Evolutionary conservation across 2,329 filamentous ascomycete genomes (phyloP).

Genomic region (Fusarium xyrophilum): DNA sequence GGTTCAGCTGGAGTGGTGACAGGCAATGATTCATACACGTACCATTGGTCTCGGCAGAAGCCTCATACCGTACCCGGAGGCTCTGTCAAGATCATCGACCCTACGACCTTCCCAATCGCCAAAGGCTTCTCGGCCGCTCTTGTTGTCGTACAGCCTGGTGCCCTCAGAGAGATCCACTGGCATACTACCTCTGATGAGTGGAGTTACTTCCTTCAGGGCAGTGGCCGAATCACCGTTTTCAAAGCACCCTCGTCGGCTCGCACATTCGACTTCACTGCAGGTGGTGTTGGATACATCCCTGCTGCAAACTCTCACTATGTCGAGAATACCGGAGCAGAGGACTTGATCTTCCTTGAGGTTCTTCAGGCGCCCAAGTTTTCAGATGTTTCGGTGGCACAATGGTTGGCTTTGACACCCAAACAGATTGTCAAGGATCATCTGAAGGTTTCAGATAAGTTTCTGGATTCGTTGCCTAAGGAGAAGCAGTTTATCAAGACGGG

Average conservation of each 20-base stretch:
- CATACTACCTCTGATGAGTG: slow-evolving; percentile 14
- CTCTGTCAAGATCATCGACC: slow-evolving; percentile 8
- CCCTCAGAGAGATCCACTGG: slow-evolving; percentile 13
- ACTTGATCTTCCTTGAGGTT: slow-evolving; percentile 16
- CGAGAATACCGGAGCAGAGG: slow-evolving; percentile 6
- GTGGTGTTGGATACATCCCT: slow-evolving; percentile 7
- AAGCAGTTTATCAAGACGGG: slow-evolving; percentile 9
- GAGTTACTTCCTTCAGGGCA: slow-evolving; percentile 17
- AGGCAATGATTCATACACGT: slow-evolving; percentile 9
- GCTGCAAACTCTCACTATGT: slow-evolving; percentile 15
- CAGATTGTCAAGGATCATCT: slow-evolving; percentile 18
- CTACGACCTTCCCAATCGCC: slow-evolving; percentile 5
- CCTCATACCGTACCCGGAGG: slow-evolving; percentile 13
- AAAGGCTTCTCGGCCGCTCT: slow-evolving; percentile 6
- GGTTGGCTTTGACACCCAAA: slow-evolving; percentile 6
- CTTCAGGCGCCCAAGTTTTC: slow-evolving; percentile 12
- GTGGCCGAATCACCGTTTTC: slow-evolving; percentile 1
- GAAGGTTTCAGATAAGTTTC: slow-evolving; percentile 10
- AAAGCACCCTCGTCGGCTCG: slow-evolving; percentile 2
- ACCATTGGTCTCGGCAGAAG: slow-evolving; percentile 18
- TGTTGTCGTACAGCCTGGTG: slow-evolving; percentile 4
- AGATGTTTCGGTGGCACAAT: slow-evolving; percentile 10
- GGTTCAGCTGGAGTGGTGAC: neutral
- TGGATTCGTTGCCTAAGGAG: slow-evolving; percentile 11
- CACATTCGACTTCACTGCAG: slow-evolving; percentile 10